Base-by-base conservation (phyloP, 176 grass and related monocot genomes). In the Thinopyrum elongatum region DNA sequence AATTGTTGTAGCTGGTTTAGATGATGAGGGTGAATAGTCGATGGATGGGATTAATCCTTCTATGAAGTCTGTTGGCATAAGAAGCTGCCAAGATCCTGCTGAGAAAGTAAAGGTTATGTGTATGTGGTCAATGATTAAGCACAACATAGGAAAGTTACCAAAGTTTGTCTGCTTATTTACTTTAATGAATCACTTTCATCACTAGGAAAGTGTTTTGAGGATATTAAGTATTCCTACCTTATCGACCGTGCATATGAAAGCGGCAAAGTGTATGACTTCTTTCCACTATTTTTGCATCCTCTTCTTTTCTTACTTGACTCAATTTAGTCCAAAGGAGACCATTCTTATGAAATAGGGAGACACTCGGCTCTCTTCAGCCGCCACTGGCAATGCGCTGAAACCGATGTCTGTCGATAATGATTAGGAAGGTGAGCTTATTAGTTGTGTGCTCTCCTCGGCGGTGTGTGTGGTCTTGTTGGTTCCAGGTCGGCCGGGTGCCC, bases 211-310 rank as follows among this genome's bases (percentile, higher is more conserved):
- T 98, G 96, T 83, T 98, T 88, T 35, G 96, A 98, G 84, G 96
- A 98, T 90, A 86, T 98, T 89, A 93, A 98, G 79, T 98, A 98
- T 83, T 98, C 96, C 17, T 95, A 98, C 83, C 93, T 98, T 87
- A 84, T 98, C 64, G 96, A 98, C 70, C 96, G 90, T 44, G 96
- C 96, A 79, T 91, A 90, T 92, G 93, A 95, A 90, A 95, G 92
- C 86, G 93, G 96, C 10, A 91, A 94, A 91, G 82, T 79, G 96
- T 98, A 91, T 84, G 66, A 78, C 35, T 84, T 38, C 79, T 81
- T 22, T 22, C 74, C 42, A 27, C 66, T 77, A 9, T 19, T 81
- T 61, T 36, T 36, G 35, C 35, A 36, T 36, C 7, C 35, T 36
- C 33, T 34, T 34, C 33, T 34, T 34, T n/a, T 34, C 33, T 34